Base-by-base conservation (phyloP, 345 rosid genomes). In the Laguncularia racemosa region DNA sequence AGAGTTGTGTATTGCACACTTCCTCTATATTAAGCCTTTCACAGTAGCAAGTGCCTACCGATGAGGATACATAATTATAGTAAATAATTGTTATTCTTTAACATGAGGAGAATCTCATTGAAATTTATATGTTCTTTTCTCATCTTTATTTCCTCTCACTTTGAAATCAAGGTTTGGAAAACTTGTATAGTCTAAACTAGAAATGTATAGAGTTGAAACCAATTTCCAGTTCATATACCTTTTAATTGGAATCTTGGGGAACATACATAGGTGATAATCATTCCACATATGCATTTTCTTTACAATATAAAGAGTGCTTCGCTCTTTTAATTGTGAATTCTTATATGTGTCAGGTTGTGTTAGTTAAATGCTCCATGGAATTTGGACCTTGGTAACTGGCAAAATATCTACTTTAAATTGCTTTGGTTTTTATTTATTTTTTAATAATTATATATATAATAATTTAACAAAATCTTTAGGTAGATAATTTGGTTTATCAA, bases 351-450 rank as follows among this genome's bases (percentile, higher is more conserved):
- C 84, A 93, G 99, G 95, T 83, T 65, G 88, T 93, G 52, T 67
- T 93, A 63, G 96, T 96, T 57, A 97, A 81, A 67, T 93, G 97
- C 76, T 83, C 91, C 46, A 86, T 77, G 75, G 96, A 82, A 48
- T 93, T 86, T 78, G 96, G 97, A 63, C 86, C 97, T 74, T 89
- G 99, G 97, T 93, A 70, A 77, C 88, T 65, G 65, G 20, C 65
- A 33, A 46, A 16, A 33, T 4, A 33, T 33, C 40, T 10, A 26
- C 28, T 26, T 6, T 10, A 6, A 33, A 4, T 7, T 33, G 9
- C 9, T 4, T 33, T 33, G 40, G 7, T 33, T 6, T 1, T n/a
- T n/a, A n/a, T n/a, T n/a, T n/a, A n/a, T n/a, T n/a, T n/a, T n/a
- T n/a, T n/a, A n/a, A n/a, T n/a, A n/a, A n/a, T n/a, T n/a, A n/a